phyloP scores from a whole-genome alignment of 2,329 filamentous ascomycete genomes.

The Fusarium verticillioides region DNA sequence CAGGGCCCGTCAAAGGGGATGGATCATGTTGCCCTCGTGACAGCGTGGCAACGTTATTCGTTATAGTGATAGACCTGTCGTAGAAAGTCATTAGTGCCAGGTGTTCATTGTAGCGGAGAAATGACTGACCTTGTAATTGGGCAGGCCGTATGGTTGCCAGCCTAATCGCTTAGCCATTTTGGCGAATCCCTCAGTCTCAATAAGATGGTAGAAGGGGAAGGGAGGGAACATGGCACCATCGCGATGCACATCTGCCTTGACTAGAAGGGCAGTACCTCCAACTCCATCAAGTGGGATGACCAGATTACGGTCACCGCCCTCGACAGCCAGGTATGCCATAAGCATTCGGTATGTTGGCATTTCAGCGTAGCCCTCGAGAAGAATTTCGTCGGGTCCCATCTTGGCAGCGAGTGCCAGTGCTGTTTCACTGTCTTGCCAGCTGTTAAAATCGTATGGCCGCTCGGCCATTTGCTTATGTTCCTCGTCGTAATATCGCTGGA shows the following conservation, averaged over 20 bases:
- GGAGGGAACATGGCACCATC: constrained; percentile 99
- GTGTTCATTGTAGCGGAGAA: not conserved
- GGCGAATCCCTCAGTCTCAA: constrained; percentile 97
- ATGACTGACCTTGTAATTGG: constrained; percentile 88
- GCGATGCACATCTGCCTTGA: constrained; percentile 96
- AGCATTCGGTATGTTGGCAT: constrained; percentile 91
- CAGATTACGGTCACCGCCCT: constrained; percentile 65
- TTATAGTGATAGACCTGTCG: constrained; percentile 88
- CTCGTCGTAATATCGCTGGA: constrained; percentile 81
- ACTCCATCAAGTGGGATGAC: constrained; percentile 90
- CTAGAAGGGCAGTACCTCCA: constrained; percentile 89
- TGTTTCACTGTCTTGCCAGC: constrained; percentile 89
- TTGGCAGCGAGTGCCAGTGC: constrained; percentile 79
- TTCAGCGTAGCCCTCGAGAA: constrained; percentile 92
- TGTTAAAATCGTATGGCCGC: constrained; percentile 96
- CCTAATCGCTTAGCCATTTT: constrained; percentile 94
- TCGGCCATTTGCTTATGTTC: constrained; percentile 76
- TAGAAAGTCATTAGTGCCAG: constrained; percentile 25
- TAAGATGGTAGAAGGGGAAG: constrained; percentile 95
- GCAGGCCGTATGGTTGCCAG: constrained; percentile 87
- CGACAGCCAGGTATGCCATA: constrained; percentile 83
- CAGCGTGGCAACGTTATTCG: constrained; percentile 65
- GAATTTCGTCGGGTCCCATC: constrained; percentile 91
- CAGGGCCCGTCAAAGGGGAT: constrained; percentile 9
- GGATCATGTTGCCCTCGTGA: constrained; percentile 11